phyloP scores from a whole-genome alignment of 371 early-diverging fungal genomes.

The Mucor plumbeus region DNA sequence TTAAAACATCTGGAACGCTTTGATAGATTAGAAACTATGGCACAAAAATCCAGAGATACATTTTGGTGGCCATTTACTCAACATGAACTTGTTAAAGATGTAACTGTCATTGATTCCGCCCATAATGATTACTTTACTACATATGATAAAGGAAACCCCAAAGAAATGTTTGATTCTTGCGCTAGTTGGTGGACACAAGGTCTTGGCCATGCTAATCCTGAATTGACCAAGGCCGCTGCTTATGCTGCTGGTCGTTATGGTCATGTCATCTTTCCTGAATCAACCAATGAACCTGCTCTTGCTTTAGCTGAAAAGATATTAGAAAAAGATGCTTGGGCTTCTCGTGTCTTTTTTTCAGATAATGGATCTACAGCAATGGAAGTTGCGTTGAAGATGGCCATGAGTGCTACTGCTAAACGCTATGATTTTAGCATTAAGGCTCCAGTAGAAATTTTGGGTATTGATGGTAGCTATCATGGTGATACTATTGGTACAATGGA shows the following conservation, averaged over 20 bases:
- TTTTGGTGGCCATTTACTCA: constrained; percentile 93
- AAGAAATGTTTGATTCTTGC: constrained; percentile 73
- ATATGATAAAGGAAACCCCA: constrained; percentile 34
- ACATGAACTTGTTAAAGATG: constrained; percentile 65
- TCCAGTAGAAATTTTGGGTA: constrained; percentile 67
- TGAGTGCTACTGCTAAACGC: constrained; percentile 54
- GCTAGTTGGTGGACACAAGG: constrained; percentile 91
- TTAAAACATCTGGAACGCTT: constrained; percentile 56
- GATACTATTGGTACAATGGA: constrained; percentile 90
- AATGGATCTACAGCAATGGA: constrained; percentile 85
- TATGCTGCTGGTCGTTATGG: constrained; percentile 82
- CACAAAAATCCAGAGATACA: constrained; percentile 52
- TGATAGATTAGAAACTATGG: constrained; percentile 65
- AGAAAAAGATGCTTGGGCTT: constrained; percentile 73
- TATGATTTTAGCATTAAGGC: constrained; percentile 47
- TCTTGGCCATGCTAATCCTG: constrained; percentile 76
- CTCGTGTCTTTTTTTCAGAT: constrained; percentile 82
- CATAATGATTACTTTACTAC: constrained; percentile 69
- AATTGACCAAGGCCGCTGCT: constrained; percentile 67
- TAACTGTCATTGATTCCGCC: constrained; percentile 82
- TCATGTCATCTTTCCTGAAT: constrained; percentile 85
- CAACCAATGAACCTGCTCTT: constrained; percentile 74
- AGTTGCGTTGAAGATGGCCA: constrained; percentile 85
- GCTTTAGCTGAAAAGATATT: constrained; percentile 68
- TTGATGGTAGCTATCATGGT: constrained; percentile 84